Evolutionary conservation across 768 basidiomycete species (phyloP), one percentile per base, ranked within the genome.

Genomic region (Kwoniella bestiolae): DNA sequence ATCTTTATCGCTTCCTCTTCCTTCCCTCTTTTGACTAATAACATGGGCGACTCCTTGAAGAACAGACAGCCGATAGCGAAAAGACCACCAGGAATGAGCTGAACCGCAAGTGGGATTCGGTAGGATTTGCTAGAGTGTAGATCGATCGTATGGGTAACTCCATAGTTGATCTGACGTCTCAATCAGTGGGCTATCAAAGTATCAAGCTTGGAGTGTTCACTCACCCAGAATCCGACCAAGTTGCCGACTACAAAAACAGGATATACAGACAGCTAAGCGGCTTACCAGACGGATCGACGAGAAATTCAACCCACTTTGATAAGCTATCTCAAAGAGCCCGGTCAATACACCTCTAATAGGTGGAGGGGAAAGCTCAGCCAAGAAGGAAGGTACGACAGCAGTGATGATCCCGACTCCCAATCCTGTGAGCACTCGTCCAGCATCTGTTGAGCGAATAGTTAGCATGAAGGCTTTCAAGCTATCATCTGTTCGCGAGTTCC

Each of bases 61-160:
- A 82, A 76, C 52, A 80, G 60, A 34, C 75, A 72, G 21, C 77
- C 79, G 60, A 76, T 11, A 50, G 84, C 70, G 68, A 88, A 84
- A 0, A 87, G 65, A 18, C 85, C 90, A 0, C 87, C 88, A 6
- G 87, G 91, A 9, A 91, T 86, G 21, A 91, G 73, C 60, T 81
- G 81, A 28, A 81, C 64, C 8, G 79, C 81, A 65, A 81, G 77
- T 3, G 80, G 77, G 26, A 81, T 80, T 32, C 75, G 59, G 72
- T 74, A 82, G 23, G 68, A 61, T 65, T 63, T 38, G 31, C 31
- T n/a, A 8, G 60, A 32, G 16, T 60, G 59, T 8, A 53, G 31
- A 25, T 55, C 32, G 46, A 72, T 65, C 16, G 49, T 41, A 12
- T 69, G 60, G 58, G 50, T 64, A 46, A 72, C 66, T 14, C 71